Evolutionary conservation across 2,329 filamentous ascomycete species (phyloP), one percentile per base, ranked within the genome.

Genomic region (Aspergillus unguis): DNA sequence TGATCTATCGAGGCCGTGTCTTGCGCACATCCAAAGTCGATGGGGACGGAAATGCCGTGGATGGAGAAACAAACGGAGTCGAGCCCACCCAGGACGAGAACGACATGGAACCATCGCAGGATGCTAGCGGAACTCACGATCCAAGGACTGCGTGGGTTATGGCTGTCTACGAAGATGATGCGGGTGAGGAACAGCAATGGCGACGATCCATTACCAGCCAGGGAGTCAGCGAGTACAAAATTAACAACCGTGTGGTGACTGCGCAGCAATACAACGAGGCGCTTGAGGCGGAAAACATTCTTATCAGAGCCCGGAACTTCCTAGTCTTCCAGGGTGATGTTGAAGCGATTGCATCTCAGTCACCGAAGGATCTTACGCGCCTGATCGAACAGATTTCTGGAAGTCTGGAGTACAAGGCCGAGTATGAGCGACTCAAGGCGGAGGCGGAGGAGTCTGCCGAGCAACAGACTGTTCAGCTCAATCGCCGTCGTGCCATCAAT

Each of bases 301-400:
- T 99, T 55, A 97, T 99, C 78, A 97, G 96, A 72, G 94, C 94
- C 32, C 85, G 94, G 60, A 99, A 99, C 69, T 99, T 99, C 70
- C 82, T 99, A 4, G 94, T 99, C 33, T 99, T 99, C 70, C 94
- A 99, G 72, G 95, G 94, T 60, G 94, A 99, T 68, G 92, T 99
- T 17, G 94, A 99, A 71, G 89, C 91, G 26, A 96, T 99, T 65
- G 95, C 94, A 2, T 91, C 91, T 6, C 94, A 97, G 69, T 95
- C 91, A 1, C 91, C 94, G 0, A 92, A 91, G 62, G 94, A 97
- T 65, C 82, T 99, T 36, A 99, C 94, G 0, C 84, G 90, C 46
- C 77, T 99, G 46, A 95, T 99, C 52, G 94, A 99, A 74, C 94
- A 97, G 72, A 97, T 99, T 57, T 97, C 92, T 1, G 94, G 94